Evolutionary conservation across 2,329 filamentous ascomycete species (phyloP).

Genomic region (Magnaporthiopsis incrustans): DNA sequence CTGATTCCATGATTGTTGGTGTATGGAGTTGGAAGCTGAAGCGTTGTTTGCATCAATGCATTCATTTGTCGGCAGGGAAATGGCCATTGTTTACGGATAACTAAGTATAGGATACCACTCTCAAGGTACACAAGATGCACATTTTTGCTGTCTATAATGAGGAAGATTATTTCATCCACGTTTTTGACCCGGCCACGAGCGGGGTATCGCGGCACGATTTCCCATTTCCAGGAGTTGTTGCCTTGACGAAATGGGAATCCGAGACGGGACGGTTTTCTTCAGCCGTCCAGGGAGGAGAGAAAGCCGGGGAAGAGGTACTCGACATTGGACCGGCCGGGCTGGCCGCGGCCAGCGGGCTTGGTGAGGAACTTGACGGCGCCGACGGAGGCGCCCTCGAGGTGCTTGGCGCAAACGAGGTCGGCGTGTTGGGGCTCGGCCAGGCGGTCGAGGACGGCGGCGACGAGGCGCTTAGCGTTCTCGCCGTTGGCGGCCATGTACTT

Average conservation of each 20-base stretch:
- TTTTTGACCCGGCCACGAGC: not conserved
- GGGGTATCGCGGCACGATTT: not conserved
- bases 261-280: not conserved
- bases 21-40: not conserved
- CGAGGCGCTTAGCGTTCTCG: conserved; percentile 75
- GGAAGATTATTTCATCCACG: not conserved
- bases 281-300: conserved; percentile 34
- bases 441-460: conserved; percentile 81
- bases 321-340: conserved; percentile 70
- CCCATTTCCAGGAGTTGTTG: not conserved
- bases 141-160: not conserved
- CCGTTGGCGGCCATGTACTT: conserved; percentile 91
- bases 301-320: conserved; percentile 85
- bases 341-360: conserved; percentile 62
- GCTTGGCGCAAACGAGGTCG: conserved; percentile 71
- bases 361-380: conserved; percentile 79
- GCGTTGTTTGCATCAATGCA: not conserved
- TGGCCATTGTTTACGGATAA: not conserved
- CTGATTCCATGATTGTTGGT: not conserved
- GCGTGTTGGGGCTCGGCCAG: conserved; percentile 69
- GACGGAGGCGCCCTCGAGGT: conserved; percentile 67
- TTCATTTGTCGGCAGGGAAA: not conserved
- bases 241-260: not conserved
- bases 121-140: not conserved
- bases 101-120: not conserved